Evolutionary conservation across 257 asterid genomes (phyloP).

Genomic region (Thymus mandschuricus): DNA sequence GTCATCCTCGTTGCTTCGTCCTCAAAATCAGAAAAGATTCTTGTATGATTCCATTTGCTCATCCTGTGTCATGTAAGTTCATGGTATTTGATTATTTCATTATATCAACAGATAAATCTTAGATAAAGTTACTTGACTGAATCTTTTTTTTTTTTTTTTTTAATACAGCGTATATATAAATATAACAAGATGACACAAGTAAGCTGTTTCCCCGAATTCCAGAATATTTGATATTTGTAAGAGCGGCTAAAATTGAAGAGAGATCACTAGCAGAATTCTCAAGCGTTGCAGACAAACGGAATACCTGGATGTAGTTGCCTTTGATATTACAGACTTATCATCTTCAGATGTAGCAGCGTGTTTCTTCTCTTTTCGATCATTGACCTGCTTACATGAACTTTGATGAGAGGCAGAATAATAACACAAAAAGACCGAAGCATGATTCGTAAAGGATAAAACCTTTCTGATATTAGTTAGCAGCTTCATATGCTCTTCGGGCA

Average conservation of each 20-base stretch:
- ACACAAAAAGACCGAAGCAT: neutral
- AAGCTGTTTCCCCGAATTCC: too few relatives aligned
- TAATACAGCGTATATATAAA: too few relatives aligned
- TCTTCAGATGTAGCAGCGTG: slow-evolving; percentile 55
- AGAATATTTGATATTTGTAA: too few relatives aligned
- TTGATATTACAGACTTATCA: slow-evolving; percentile 57
- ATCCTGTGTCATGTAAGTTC: slow-evolving; percentile 49
- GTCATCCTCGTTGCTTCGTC: slow-evolving; percentile 62
- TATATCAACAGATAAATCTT: neutral
- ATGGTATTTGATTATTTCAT: neutral
- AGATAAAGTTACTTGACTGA: neutral
- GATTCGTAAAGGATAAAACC: slow-evolving; percentile 43
- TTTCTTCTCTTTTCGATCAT: slow-evolving; percentile 77
- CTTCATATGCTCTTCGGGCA: slow-evolving; percentile 96
- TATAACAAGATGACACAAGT: too few relatives aligned
- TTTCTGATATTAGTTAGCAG: slow-evolving; percentile 92
- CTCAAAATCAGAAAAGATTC: slow-evolving; percentile 79
- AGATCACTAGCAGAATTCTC: too few relatives aligned
- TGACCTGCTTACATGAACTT: slow-evolving; percentile 58
- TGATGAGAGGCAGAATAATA: neutral
- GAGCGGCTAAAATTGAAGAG: neutral
- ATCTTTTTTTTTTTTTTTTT: too few relatives aligned
- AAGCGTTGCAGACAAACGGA: neutral
- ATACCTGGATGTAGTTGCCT: slow-evolving; percentile 94
- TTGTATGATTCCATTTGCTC: slow-evolving; percentile 93